Percentiles rank a stretch among this genome's conserved stretches.
These are phyloP conservation scores for Russula emetica DNA, from an alignment of 768 basidiomycete genomes.

Conservation along the genomic window DNA sequence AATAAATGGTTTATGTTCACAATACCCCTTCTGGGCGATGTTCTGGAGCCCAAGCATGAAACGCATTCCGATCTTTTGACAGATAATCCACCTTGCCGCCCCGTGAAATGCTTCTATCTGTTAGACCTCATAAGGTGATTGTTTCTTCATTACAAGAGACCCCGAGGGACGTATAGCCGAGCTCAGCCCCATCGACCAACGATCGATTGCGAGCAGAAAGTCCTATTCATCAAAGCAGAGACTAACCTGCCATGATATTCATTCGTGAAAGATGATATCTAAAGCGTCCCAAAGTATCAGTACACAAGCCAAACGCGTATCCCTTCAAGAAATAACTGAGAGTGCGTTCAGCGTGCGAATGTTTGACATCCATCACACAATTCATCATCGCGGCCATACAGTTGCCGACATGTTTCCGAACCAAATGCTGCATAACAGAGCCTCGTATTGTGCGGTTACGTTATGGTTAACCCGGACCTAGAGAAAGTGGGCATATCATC, in stretches of 20 bases:
- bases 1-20: neutral
- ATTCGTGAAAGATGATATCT: neutral
- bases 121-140: neutral
- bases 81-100: neutral
- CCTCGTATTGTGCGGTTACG: neutral
- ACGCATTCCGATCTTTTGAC: neutral
- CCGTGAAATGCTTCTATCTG: neutral
- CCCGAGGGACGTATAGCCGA: neutral
- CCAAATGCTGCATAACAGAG: neutral
- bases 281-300: neutral
- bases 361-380: neutral
- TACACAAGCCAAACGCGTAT: neutral
- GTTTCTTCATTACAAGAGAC: neutral
- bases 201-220: neutral
- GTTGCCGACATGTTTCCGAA: neutral
- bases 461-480: neutral
- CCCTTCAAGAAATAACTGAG: neutral
- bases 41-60: neutral
- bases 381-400: neutral
- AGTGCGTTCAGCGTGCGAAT: neutral
- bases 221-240: neutral
- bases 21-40: neutral
- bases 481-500: neutral
- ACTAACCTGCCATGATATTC: neutral
- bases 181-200: too few species aligned